Conservation (phyloP, 495 filamentous ascomycete species). For the Penicillium waksmanii region DNA sequence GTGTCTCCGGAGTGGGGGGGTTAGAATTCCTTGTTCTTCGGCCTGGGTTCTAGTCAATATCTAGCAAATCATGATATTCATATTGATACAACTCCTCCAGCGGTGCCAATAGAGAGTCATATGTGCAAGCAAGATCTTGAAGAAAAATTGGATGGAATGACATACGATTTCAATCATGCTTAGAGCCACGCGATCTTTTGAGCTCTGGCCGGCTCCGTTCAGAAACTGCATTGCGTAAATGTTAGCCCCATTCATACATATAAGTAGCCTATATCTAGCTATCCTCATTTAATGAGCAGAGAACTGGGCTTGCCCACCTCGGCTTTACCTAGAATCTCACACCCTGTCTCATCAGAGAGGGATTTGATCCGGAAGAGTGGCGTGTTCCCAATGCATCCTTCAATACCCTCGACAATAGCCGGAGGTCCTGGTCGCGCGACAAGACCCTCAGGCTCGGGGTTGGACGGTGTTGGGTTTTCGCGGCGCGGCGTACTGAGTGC, state of each 20-base stretch:
- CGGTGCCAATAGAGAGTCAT: no score
- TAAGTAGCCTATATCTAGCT: neutral
- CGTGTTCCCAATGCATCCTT: slow-evolving; percentile 93
- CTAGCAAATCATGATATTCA: neutral
- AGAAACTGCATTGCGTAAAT: slow-evolving; percentile 58
- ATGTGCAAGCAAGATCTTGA: no score
- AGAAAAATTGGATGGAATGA: neutral
- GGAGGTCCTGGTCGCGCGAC: slow-evolving; percentile 43
- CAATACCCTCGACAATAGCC: slow-evolving; percentile 70
- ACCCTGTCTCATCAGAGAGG: slow-evolving; percentile 88
- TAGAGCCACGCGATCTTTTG: slow-evolving; percentile 93
- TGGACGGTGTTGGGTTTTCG: slow-evolving; percentile 11
- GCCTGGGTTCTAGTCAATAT: slow-evolving; percentile 50
- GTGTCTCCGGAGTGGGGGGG: slow-evolving; percentile 85
- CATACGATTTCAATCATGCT: slow-evolving; percentile 78
- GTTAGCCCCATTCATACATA: neutral
- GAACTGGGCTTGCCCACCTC: slow-evolving; percentile 58
- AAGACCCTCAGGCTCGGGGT: slow-evolving; percentile 19
- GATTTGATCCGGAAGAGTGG: slow-evolving; percentile 86
- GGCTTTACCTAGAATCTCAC: slow-evolving; percentile 90
- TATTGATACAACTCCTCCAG: neutral
- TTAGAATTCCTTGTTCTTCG: slow-evolving; percentile 75
- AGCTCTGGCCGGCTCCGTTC: slow-evolving; percentile 92
- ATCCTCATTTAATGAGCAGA: neutral
- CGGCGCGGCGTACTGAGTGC: slow-evolving; percentile 62